Conservation (phyloP, 495 filamentous ascomycete species). For the Apiosordaria backusii region DNA sequence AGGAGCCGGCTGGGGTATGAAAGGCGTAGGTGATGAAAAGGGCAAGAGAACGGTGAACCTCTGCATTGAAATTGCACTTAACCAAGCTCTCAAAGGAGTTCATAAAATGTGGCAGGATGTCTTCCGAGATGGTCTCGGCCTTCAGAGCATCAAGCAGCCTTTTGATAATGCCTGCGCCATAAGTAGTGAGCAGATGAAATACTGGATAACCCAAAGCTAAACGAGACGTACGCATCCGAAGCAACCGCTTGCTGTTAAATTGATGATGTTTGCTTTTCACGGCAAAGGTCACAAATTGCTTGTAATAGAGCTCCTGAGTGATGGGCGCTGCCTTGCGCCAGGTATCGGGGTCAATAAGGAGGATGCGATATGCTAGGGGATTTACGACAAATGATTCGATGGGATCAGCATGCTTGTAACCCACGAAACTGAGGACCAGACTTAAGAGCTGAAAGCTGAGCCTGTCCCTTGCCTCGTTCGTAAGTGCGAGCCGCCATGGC, state of each 20-base stretch:
- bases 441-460: slow-evolving; percentile 68
- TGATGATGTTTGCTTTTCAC: slow-evolving; percentile 81
- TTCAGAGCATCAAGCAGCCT: slow-evolving; percentile 87
- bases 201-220: not conserved
- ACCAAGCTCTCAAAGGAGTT: slow-evolving; percentile 72
- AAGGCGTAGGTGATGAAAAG: slow-evolving; percentile 91
- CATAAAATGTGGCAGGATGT: slow-evolving; percentile 70
- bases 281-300: slow-evolving; percentile 82
- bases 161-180: slow-evolving; percentile 72
- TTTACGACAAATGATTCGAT: slow-evolving; percentile 91
- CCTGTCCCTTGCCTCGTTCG: slow-evolving; percentile 56
- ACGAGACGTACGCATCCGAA: slow-evolving; percentile 77
- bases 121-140: slow-evolving; percentile 66
- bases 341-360: slow-evolving; percentile 86
- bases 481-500: slow-evolving; percentile 37
- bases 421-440: slow-evolving; percentile 78
- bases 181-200: slow-evolving; percentile 20
- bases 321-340: slow-evolving; percentile 74
- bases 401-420: slow-evolving; percentile 71
- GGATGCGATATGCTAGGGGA: slow-evolving; percentile 84
- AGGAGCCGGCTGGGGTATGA: slow-evolving; percentile 57
- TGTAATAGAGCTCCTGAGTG: slow-evolving; percentile 84
- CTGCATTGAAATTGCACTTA: slow-evolving; percentile 71
- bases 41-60: slow-evolving; percentile 80
- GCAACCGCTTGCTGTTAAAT: slow-evolving; percentile 81